These are phyloP conservation scores for Russula lepida DNA, from an alignment of 768 basidiomycete species.

Conservation along the genomic window DNA sequence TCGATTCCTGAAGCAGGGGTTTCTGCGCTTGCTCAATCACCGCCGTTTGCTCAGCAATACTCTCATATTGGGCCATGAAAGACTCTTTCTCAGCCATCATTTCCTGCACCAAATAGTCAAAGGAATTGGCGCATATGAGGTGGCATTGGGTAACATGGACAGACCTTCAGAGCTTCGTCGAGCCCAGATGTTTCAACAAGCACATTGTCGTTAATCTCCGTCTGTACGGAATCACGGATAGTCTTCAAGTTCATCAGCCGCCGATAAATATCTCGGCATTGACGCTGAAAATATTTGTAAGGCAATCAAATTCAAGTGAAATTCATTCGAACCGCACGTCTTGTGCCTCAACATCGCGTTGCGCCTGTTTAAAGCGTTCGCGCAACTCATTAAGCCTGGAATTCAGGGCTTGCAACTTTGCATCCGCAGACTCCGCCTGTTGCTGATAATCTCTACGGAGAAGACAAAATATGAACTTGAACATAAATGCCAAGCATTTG, in stretches of 20 bases:
- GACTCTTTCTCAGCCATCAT: constrained; percentile 43
- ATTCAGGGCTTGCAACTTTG: constrained; percentile 28
- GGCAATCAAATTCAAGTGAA: not conserved
- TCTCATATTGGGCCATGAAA: constrained; percentile 41
- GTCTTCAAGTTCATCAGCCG: constrained; percentile 25
- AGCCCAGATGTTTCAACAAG: constrained; percentile 54
- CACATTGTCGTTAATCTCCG: constrained; percentile 61
- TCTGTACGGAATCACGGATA: constrained; percentile 36
- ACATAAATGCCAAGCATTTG: not conserved
- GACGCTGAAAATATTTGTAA: constrained; percentile 12
- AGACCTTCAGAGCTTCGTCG: constrained; percentile 45
- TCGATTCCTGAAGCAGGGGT: constrained; percentile 36
- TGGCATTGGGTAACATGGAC: constrained; percentile 29
- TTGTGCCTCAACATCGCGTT: constrained; percentile 21
- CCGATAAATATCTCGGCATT: constrained; percentile 2
- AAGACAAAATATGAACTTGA: not conserved
- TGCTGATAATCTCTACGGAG: constrained; percentile 39
- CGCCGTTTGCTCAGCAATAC: constrained; percentile 38
- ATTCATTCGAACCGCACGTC: not conserved
- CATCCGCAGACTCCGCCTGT: constrained; percentile 33
- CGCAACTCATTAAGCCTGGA: constrained; percentile 27
- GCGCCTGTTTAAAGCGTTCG: constrained; percentile 26
- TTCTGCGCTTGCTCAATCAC: constrained; percentile 40
- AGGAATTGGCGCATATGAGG: not conserved
- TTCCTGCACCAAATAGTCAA: constrained; percentile 33